Evolutionary conservation across 2,329 filamentous ascomycete species (phyloP).

Genomic region (Zymoseptoria ardabiliae): DNA sequence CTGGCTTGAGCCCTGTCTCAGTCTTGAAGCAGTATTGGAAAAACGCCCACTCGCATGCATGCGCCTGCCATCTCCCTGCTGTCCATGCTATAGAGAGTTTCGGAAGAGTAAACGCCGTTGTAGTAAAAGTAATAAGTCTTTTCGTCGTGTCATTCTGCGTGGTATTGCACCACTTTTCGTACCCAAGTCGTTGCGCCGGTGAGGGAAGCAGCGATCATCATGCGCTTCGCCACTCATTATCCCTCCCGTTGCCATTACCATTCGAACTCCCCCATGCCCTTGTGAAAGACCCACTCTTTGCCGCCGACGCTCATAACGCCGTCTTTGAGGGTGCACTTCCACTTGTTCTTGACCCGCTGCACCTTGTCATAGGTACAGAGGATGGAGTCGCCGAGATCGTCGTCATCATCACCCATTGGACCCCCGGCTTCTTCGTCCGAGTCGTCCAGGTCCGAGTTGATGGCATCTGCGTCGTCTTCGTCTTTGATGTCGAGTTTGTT

Average conservation of each 20-base stretch:
- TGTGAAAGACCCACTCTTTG: constrained; percentile 93
- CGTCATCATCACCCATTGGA: constrained; percentile 53
- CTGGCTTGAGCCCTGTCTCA: neutral
- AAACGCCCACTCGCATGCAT: neutral
- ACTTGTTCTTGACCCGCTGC: constrained; percentile 91
- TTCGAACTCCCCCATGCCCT: constrained; percentile 94
- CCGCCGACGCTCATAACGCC: constrained; percentile 88
- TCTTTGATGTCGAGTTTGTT: constrained; percentile 39
- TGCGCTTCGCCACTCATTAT: constrained; percentile 30
- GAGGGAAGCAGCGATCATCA: constrained; percentile 6
- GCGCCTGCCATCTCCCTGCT: neutral
- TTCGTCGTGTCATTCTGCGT: neutral
- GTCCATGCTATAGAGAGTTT: neutral
- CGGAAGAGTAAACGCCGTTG: neutral
- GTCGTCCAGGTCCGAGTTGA: constrained; percentile 97
- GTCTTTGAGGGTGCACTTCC: constrained; percentile 98
- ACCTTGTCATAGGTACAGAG: constrained; percentile 99
- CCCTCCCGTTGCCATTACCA: constrained; percentile 54
- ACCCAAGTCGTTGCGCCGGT: neutral
- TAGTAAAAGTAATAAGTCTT: neutral
- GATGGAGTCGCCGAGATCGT: constrained; percentile 83
- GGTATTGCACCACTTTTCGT: neutral
- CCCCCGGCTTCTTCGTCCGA: constrained; percentile 65
- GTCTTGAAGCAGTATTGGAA: neutral
- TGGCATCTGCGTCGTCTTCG: constrained; percentile 74